Percentiles rank a stretch among this genome's conserved stretches.
Evolutionary conservation across 192 early-diverging fungal species (phyloP).

Genomic region (Coemansia guatemalensis): DNA sequence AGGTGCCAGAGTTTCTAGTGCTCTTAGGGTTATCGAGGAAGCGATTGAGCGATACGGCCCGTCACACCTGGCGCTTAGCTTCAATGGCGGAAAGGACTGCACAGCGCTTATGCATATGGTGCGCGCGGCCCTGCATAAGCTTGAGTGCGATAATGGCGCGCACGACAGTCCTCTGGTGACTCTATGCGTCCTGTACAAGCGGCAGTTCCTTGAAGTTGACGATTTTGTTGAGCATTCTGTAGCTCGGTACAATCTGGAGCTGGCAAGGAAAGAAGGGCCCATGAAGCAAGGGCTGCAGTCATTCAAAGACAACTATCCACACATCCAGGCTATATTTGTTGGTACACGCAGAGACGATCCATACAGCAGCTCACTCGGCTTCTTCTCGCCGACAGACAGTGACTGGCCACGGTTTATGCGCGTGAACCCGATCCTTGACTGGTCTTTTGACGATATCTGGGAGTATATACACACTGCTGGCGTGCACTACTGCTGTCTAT

Average conservation of each 20-base stretch:
- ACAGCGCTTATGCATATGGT: constrained; percentile 86
- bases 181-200: constrained; percentile 75
- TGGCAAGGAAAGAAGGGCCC: constrained; percentile 64
- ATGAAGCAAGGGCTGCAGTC: constrained; percentile 79
- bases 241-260: constrained; percentile 66
- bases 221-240: constrained; percentile 76
- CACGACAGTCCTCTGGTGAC: constrained; percentile 51
- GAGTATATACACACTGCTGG: constrained; percentile 60
- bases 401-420: constrained; percentile 92
- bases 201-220: constrained; percentile 86
- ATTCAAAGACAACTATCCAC: constrained; percentile 59
- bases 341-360: constrained; percentile 78
- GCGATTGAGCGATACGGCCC: constrained; percentile 53
- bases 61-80: constrained; percentile 70
- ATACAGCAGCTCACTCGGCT: constrained; percentile 60
- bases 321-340: constrained; percentile 76
- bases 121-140: constrained; percentile 61
- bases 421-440: constrained; percentile 89
- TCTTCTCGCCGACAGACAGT: constrained; percentile 73
- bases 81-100: constrained; percentile 98
- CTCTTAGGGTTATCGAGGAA: constrained; percentile 48
- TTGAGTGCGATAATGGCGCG: constrained; percentile 6
- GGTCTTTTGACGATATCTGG: constrained; percentile 87
- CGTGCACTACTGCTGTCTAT: constrained; percentile 84
- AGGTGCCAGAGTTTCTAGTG: constrained; percentile 32